Evolutionary conservation across 2,329 filamentous ascomycete species (phyloP).

Genomic region (Monosporascus sp.): DNA sequence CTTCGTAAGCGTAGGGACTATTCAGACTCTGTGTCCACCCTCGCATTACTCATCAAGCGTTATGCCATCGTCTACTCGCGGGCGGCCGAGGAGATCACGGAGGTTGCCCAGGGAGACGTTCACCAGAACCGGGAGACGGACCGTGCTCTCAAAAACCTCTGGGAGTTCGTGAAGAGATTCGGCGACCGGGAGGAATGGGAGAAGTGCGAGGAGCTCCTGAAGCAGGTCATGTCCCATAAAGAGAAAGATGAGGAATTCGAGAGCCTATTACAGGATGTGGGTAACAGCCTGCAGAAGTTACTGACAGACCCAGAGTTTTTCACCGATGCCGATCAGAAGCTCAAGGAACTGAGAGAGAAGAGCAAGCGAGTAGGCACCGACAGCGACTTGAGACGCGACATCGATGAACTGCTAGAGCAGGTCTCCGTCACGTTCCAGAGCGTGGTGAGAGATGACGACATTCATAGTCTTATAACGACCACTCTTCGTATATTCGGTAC

Average conservation of each 20-base stretch:
- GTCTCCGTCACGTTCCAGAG: slow-evolving; percentile 62
- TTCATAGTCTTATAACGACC: slow-evolving; percentile 64
- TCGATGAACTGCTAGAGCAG: slow-evolving; percentile 68
- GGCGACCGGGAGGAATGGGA: slow-evolving; percentile 72
- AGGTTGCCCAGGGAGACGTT: slow-evolving; percentile 64
- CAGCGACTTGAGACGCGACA: slow-evolving; percentile 64
- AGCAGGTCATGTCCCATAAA: slow-evolving; percentile 67
- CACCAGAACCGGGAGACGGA: slow-evolving; percentile 71
- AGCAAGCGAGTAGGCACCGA: slow-evolving; percentile 61
- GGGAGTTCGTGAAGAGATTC: slow-evolving; percentile 74
- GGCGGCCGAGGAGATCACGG: slow-evolving; percentile 61
- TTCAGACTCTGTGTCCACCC: slow-evolving; percentile 74
- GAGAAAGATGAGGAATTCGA: slow-evolving; percentile 80
- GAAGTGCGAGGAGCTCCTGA: slow-evolving; percentile 62
- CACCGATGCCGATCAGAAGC: slow-evolving; percentile 59
- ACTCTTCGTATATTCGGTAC: slow-evolving; percentile 63
- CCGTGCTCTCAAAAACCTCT: slow-evolving; percentile 71
- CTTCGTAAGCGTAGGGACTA: slow-evolving; percentile 77
- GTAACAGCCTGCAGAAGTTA: slow-evolving; percentile 71
- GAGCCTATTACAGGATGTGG: slow-evolving; percentile 65
- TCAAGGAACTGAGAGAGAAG: slow-evolving; percentile 46
- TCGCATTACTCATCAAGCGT: slow-evolving; percentile 69
- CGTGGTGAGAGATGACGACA: slow-evolving; percentile 65
- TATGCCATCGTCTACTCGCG: slow-evolving; percentile 76
- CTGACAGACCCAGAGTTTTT: slow-evolving; percentile 84